Evolutionary conservation across 176 grass and related monocot species (phyloP), one percentile per base, ranked within the genome.

Genomic region (Miscanthus lutarioriparius): DNA sequence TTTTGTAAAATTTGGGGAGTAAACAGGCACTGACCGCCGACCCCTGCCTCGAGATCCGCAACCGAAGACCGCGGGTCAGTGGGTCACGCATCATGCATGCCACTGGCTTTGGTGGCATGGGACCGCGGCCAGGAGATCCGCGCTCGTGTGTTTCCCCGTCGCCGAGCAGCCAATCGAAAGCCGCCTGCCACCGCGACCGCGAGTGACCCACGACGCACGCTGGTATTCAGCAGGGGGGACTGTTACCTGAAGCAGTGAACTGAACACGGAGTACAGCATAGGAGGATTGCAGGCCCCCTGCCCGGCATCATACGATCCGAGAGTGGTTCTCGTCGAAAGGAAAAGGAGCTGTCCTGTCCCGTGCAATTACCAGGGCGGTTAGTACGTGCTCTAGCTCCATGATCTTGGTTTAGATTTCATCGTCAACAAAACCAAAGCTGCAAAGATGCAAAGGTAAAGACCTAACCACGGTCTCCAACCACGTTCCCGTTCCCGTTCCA

Each of bases 81-180:
- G 28, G 51, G 30, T 78, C 74, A 23, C 47, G 58, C 76, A 78
- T 64, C 54, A 76, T 61, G 26, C 58, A 62, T 45, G 70, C 23
- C 70, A 28, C 16, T 16, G 70, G 23, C 40, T n/a, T 11, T 5
- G 40, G 4, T 10, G 59, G 30, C 40, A 70, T 20, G 4, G 78
- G 35, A 56, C 7, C 32, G 54, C 30, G 64, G 2, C 38, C 77
- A 76, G 77, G 77, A 85, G 82, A 89, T 89, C 63, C 26, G 71
- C 63, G 83, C 83, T 76, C 71, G 48, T 76, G 79, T 87, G 89
- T 83, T 90, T 87, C 84, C 84, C 75, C 75, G 30, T 13, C 16
- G 20, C n/a, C 10, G 38, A 16, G 84, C 80, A 86, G 27, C 77
- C 66, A 67, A 67, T 79, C 1, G 56, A 58, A 41, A 38, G 66